These are phyloP conservation scores for Tephrocybe sp. DNA, from an alignment of 768 basidiomycete species.

Conservation along the genomic window DNA sequence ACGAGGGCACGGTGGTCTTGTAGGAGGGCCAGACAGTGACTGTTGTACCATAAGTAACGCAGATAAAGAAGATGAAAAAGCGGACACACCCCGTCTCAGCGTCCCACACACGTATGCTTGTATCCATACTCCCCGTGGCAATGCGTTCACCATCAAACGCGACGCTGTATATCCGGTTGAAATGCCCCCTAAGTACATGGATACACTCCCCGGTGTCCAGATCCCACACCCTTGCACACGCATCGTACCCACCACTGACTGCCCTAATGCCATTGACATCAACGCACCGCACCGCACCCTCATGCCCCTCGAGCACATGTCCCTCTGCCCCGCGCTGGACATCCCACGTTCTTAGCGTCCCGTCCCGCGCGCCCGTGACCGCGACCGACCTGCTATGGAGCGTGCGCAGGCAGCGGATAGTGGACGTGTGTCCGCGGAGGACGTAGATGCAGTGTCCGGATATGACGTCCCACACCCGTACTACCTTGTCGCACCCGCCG, in stretches of 20 bases:
- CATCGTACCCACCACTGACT: constrained; percentile 94
- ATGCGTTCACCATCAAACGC: constrained; percentile 85
- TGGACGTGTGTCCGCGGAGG: constrained; percentile 83
- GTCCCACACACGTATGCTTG: constrained; percentile 92
- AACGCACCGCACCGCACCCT: constrained; percentile 79
- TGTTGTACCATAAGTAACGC: constrained; percentile 28
- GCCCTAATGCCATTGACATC: constrained; percentile 83
- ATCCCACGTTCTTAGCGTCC: constrained; percentile 90
- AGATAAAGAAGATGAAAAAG: not conserved
- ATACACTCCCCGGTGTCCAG: constrained; percentile 87
- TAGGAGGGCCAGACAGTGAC: constrained; percentile 79
- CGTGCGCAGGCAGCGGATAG: constrained; percentile 88
- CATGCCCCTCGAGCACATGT: constrained; percentile 73
- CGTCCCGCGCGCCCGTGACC: constrained; percentile 87
- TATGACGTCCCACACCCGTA: constrained; percentile 91
- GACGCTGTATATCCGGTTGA: constrained; percentile 87
- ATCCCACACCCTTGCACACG: constrained; percentile 88
- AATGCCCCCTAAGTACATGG: constrained; percentile 79
- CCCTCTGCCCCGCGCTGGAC: constrained; percentile 74
- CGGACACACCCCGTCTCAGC: constrained; percentile 73
- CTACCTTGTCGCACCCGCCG: constrained; percentile 88
- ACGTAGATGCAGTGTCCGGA: constrained; percentile 84
- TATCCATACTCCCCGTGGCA: constrained; percentile 88
- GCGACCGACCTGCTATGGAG: constrained; percentile 86
- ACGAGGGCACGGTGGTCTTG: constrained; percentile 93